Percentiles rank a stretch among this genome's conserved stretches.
phyloP scores from a whole-genome alignment of 2,329 filamentous ascomycete species.

The Lasiodiplodia citricola region DNA sequence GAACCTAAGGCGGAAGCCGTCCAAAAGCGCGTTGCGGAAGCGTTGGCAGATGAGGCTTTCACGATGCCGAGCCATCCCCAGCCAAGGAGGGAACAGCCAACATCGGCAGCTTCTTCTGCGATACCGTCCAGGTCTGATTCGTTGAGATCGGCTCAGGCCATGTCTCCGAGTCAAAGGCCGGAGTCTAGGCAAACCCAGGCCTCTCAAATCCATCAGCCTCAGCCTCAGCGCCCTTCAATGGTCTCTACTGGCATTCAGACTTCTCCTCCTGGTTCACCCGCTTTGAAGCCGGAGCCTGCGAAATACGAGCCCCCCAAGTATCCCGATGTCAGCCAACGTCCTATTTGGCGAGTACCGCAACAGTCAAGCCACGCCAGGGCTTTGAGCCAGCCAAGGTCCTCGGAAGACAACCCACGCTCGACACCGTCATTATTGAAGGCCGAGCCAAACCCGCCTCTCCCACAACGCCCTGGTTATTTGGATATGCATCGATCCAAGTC shows the following conservation, averaged over 20 bases:
- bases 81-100: conserved; percentile 35
- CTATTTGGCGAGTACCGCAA: conserved; percentile 62
- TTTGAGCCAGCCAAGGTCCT: conserved; percentile 55
- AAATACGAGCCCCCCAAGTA: conserved; percentile 37
- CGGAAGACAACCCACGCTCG: conserved; percentile 43
- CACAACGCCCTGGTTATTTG: conserved; percentile 48
- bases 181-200: conserved; percentile 36
- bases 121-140: conserved; percentile 41
- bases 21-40: conserved; percentile 72
- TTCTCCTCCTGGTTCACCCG: conserved; percentile 54
- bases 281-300: conserved; percentile 19
- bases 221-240: conserved; percentile 59
- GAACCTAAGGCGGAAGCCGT: conserved; percentile 36
- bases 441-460: conserved; percentile 40
- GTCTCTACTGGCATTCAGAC: conserved; percentile 85
- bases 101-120: conserved; percentile 39
- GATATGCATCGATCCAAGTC: conserved; percentile 58
- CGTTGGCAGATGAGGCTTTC: conserved; percentile 85
- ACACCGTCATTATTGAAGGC: conserved; percentile 38
- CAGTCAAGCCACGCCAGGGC: conserved; percentile 51
- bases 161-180: conserved; percentile 31
- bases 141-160: conserved; percentile 37
- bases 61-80: conserved; percentile 46
- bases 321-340: conserved; percentile 48
- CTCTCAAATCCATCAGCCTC: conserved; percentile 46